Evolutionary conservation across 1,139 yeast genomes (phyloP).

Genomic region (Taphrina wiesneri): DNA sequence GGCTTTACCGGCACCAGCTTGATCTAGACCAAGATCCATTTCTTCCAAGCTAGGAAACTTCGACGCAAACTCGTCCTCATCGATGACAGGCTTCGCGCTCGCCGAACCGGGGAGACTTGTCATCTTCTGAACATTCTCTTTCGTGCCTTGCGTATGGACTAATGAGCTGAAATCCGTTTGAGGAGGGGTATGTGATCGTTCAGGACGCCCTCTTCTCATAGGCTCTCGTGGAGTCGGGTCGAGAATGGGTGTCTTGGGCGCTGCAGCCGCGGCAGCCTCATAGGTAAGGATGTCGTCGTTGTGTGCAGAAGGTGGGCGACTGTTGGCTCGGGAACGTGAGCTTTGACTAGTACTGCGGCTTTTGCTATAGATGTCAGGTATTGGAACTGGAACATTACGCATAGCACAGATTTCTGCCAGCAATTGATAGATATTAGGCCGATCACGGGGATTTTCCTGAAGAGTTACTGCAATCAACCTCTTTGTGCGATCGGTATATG

Average conservation of each 20-base stretch:
- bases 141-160: background rate
- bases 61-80: slow-evolving; percentile 31
- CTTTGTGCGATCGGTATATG: slow-evolving; percentile 43
- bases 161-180: background rate
- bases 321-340: slow-evolving; percentile 39
- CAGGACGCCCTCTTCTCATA: slow-evolving; percentile 39
- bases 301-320: slow-evolving; percentile 37
- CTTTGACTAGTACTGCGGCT: slow-evolving; percentile 39
- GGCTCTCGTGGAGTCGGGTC: slow-evolving; percentile 16
- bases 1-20: background rate
- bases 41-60: slow-evolving; percentile 31
- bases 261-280: slow-evolving; percentile 31
- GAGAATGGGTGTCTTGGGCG: slow-evolving; percentile 7
- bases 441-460: slow-evolving; percentile 71
- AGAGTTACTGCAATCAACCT: slow-evolving; percentile 70
- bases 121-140: background rate
- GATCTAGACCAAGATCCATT: slow-evolving; percentile 11
- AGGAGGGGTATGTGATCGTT: slow-evolving; percentile 32
- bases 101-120: background rate
- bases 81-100: slow-evolving; percentile 12
- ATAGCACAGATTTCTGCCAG: slow-evolving; percentile 65
- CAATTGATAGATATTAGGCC: slow-evolving; percentile 88
- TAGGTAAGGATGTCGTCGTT: slow-evolving; percentile 38
- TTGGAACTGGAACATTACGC: slow-evolving; percentile 59
- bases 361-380: slow-evolving; percentile 41